phyloP scores from a whole-genome alignment of 2,329 filamentous ascomycete species.

The Hymenoscyphus linearis region DNA sequence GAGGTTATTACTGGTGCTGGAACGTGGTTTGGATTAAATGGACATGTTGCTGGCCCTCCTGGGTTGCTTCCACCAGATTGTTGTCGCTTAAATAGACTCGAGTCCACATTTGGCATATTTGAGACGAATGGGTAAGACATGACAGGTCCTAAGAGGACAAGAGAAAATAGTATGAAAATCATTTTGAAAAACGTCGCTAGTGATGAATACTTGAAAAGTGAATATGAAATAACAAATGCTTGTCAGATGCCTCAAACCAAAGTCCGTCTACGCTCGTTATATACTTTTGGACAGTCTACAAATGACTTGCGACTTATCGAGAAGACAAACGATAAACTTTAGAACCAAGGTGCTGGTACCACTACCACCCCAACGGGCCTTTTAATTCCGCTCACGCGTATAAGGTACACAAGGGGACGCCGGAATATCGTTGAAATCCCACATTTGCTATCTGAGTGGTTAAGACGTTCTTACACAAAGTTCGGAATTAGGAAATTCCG shows the following conservation, averaged over 20 bases:
- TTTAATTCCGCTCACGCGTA: background rate
- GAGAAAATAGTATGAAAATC: constrained; percentile 18
- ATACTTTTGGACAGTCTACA: background rate
- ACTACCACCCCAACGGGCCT: background rate
- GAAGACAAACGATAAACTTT: background rate
- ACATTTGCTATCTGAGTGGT: background rate
- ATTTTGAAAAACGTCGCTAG: constrained; percentile 10
- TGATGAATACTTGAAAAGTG: background rate
- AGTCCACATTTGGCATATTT: constrained; percentile 34
- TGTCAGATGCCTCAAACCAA: background rate
- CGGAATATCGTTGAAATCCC: background rate
- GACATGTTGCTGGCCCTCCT: constrained; percentile 20
- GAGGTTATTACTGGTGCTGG: constrained; percentile 33
- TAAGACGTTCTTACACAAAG: background rate
- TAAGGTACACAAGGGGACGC: background rate
- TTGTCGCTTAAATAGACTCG: constrained; percentile 32
- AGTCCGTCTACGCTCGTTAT: background rate
- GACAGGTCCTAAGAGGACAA: constrained; percentile 16
- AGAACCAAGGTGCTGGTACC: background rate
- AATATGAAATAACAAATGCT: background rate
- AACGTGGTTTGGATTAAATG: constrained; percentile 36
- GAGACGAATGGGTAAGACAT: constrained; percentile 37
- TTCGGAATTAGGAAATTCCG: background rate
- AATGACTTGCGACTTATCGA: background rate
- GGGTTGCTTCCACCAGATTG: constrained; percentile 25